Evolutionary conservation across 306 rosid species (phyloP), one percentile per base, ranked within the genome.

Genomic region (Quercus glauca): DNA sequence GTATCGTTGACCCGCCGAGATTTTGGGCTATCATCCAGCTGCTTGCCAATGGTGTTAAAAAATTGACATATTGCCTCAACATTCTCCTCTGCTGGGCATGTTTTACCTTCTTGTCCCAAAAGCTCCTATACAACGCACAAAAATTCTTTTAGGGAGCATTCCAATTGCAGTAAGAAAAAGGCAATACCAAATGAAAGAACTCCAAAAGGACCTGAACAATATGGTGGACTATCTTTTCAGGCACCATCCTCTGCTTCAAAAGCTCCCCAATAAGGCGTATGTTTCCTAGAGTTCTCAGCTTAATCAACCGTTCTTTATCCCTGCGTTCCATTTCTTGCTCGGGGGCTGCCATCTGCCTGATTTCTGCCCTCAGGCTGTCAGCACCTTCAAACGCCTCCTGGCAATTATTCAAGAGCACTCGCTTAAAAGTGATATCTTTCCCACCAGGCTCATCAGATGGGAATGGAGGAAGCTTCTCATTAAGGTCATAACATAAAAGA

Each of bases 261-360:
- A 85, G 86, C 73, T 85, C 89, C 73, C 86, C 89, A 6, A 85
- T 82, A 69, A 85, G 86, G 75, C 82, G 86, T 63, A 85, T 85
- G 77, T 82, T 85, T 67, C 89, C 89, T 19, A 85, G 69, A 41
- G 86, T 82, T 63, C 86, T 79, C 75, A 85, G 74, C 79, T 82
- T 85, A 59, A 82, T 79, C 77, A 73, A 79, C 55, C 79, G 73
- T 73, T 85, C 88, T 76, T 82, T 85, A 69, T 85, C 86, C 69
- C 88, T 76, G 52, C 79, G 31, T 76, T 79, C 89, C 79, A 41
- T 73, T 73, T 79, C 86, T 53, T 81, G 86, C 72, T 85, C 84
- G n/a, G 86, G 86, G 31, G 76, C 69, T 37, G 82, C 76, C 84
- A 85, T 68, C 84, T 60, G 84, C 84, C 84, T 73, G 55, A 76